Evolutionary conservation across 805 yeast species (phyloP).

Genomic region (Yarrowia sp.): DNA sequence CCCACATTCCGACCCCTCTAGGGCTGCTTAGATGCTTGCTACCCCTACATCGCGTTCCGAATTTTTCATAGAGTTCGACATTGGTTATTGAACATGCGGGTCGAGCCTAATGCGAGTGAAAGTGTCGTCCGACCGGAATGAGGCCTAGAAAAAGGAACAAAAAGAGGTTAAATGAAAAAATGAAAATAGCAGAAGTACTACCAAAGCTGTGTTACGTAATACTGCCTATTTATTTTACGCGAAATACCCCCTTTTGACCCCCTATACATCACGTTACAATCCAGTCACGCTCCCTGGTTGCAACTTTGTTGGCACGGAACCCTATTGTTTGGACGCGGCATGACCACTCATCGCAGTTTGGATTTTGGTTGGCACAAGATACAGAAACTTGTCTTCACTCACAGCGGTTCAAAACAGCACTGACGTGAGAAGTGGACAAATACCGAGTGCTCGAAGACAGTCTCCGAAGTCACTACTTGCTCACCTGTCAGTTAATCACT

Average conservation of each 20-base stretch:
- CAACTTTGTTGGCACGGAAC: conserved; percentile 23
- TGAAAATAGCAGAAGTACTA: too few relatives aligned
- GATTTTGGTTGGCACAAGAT: neutral
- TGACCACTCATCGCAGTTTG: conserved; percentile 29
- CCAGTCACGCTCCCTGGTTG: conserved; percentile 37
- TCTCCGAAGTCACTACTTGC: neutral
- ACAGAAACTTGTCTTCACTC: neutral
- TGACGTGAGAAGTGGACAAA: neutral
- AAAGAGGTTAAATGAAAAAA: too few relatives aligned
- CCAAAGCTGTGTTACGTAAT: too few relatives aligned
- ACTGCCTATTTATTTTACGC: too few relatives aligned
- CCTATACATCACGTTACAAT: neutral
- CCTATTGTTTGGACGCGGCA: conserved; percentile 29
- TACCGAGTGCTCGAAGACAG: neutral
- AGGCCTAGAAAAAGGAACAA: neutral
- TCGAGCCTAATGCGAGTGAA: neutral
- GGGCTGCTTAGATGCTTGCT: conserved; percentile 3
- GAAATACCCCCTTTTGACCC: too few relatives aligned
- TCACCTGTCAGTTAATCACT: neutral
- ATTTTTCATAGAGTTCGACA: conserved; percentile 14
- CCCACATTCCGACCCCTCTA: neutral
- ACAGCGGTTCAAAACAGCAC: conserved; percentile 3
- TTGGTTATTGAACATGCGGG: conserved; percentile 10
- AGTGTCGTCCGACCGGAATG: neutral
- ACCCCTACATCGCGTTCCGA: conserved; percentile 32